These are phyloP conservation scores for Candida khao-thaluensis DNA, from an alignment of 805 yeast species.

Conservation along the genomic window DNA sequence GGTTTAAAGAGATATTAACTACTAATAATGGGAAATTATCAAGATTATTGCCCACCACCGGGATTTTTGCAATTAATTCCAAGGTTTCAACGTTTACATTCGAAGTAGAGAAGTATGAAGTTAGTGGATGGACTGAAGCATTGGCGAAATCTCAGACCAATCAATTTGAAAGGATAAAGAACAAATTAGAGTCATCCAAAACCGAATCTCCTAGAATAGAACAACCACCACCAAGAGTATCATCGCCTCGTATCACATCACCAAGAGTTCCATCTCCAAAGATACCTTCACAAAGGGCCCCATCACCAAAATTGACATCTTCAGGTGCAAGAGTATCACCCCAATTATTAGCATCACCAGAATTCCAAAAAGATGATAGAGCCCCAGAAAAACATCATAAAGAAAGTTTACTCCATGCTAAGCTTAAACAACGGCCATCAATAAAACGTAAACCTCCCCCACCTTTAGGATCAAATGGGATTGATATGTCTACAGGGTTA, in stretches of 20 bases:
- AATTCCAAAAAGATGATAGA: constrained; percentile 4
- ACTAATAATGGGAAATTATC: constrained; percentile 31
- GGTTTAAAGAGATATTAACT: constrained; percentile 55
- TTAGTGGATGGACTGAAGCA: constrained; percentile 56
- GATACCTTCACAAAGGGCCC: constrained; percentile 22
- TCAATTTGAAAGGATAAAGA: constrained; percentile 45
- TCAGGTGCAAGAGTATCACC: constrained; percentile 20
- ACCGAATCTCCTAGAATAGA: constrained; percentile 2
- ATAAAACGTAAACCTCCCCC: constrained; percentile 37
- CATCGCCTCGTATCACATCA: background rate
- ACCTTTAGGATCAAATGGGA: constrained; percentile 16
- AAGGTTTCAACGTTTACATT: constrained; percentile 53
- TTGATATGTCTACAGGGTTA: constrained; percentile 34
- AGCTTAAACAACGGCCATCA: constrained; percentile 18
- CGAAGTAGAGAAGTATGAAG: constrained; percentile 52
- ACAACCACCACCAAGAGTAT: background rate
- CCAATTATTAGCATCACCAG: constrained; percentile 3
- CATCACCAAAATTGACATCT: constrained; percentile 22
- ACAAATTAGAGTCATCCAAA: constrained; percentile 16
- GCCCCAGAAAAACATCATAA: constrained; percentile 1
- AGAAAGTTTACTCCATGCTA: constrained; percentile 18
- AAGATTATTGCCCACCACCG: constrained; percentile 37
- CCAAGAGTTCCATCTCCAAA: constrained; percentile 2
- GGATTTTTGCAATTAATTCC: constrained; percentile 58
- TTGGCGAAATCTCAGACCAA: constrained; percentile 48